Conservation (phyloP, 2,329 filamentous ascomycete species). For the Aspergillus intermedius region DNA sequence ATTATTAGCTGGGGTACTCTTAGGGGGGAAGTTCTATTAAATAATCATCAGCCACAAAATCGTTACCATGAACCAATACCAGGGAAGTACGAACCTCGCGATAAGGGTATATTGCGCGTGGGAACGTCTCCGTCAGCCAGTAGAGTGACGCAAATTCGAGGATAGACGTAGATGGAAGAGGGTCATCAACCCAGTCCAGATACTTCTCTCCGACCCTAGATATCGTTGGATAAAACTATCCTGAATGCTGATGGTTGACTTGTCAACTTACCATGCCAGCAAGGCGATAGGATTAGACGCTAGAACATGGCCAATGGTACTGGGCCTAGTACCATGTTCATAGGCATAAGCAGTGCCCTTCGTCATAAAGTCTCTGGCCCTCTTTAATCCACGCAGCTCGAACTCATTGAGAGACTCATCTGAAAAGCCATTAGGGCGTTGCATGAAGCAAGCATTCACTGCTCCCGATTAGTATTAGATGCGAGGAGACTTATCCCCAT, state of each 20-base stretch:
- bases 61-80: background rate
- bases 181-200: conserved; percentile 30
- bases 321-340: conserved; percentile 27
- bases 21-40: background rate
- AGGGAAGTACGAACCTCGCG: conserved; percentile 18
- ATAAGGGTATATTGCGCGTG: conserved; percentile 28
- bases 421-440: conserved; percentile 16
- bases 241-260: no score
- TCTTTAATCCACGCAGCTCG: conserved; percentile 26
- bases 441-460: conserved; percentile 25
- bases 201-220: conserved; percentile 36
- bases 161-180: conserved; percentile 25
- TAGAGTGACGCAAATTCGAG: conserved; percentile 30
- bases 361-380: conserved; percentile 12
- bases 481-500: background rate
- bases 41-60: background rate
- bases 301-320: conserved; percentile 31
- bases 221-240: background rate
- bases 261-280: conserved; percentile 22
- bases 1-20: background rate
- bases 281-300: conserved; percentile 25
- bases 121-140: conserved; percentile 35
- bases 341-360: conserved; percentile 19
- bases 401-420: conserved; percentile 14
- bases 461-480: conserved; percentile 4